A percentile compares a stretch with the other conserved stretches of the same genome.
Conservation (phyloP, 176 grass and related monocot genomes). For the Alopecurus myosuroides region DNA sequence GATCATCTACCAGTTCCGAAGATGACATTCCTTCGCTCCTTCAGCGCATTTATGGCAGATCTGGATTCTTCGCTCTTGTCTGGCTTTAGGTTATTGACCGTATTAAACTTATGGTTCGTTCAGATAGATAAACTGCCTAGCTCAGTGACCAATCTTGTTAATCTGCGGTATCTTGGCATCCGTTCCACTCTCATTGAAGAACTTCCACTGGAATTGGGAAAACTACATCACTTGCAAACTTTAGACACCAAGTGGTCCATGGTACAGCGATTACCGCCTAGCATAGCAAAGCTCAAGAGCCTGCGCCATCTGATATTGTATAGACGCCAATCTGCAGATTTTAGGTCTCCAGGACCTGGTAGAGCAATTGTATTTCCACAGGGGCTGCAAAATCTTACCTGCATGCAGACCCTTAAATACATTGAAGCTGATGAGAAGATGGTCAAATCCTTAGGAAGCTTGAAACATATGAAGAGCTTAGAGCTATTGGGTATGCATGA, state of each 20-base stretch:
- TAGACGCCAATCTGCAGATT: background rate
- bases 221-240: constrained; percentile 37
- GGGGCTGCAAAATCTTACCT: constrained; percentile 23
- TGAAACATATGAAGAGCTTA: constrained; percentile 37
- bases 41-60: background rate
- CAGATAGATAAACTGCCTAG: constrained; percentile 12
- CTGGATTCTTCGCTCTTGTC: constrained; percentile 14
- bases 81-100: constrained; percentile 25
- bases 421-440: constrained; percentile 21
- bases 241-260: constrained; percentile 37
- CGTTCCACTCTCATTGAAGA: constrained; percentile 28
- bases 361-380: constrained; percentile 17
- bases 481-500: constrained; percentile 28
- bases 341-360: background rate
- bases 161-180: constrained; percentile 33
- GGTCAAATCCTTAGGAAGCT: constrained; percentile 23
- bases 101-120: constrained; percentile 15
- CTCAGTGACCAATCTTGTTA: constrained; percentile 8
- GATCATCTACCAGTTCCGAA: background rate
- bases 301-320: constrained; percentile 36
- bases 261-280: constrained; percentile 29
- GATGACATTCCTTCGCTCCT: constrained; percentile 9
- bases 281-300: constrained; percentile 30
- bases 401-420: constrained; percentile 42
- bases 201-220: constrained; percentile 28